These are phyloP conservation scores for Wickerhamiella shivajii DNA, from an alignment of 805 yeast genomes.

Conservation along the genomic window DNA sequence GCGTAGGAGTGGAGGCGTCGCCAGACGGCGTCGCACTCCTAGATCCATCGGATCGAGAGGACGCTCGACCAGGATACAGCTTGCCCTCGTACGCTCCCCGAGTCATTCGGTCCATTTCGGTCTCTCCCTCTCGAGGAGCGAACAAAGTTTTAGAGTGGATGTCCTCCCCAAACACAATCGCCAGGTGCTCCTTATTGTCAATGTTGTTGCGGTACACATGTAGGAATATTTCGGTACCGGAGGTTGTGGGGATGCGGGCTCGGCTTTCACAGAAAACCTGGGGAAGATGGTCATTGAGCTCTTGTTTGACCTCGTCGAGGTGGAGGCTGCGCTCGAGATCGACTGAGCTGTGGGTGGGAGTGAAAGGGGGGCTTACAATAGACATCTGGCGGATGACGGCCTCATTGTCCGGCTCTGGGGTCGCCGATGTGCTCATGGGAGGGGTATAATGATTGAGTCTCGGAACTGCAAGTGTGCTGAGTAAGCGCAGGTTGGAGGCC, in stretches of 20 bases:
- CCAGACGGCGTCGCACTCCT: too few species aligned
- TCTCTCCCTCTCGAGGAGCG: conserved; percentile 45
- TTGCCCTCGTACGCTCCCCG: conserved; percentile 94
- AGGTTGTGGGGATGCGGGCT: conserved; percentile 92
- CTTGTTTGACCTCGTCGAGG: neutral
- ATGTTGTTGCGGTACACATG: conserved; percentile 77
- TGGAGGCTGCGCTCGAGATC: conserved; percentile 6
- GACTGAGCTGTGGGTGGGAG: conserved; percentile 18
- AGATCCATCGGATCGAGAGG: too few species aligned
- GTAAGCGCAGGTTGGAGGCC: too few species aligned
- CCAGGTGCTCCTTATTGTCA: conserved; percentile 88
- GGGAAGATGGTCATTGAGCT: conserved; percentile 39
- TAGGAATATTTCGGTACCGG: conserved; percentile 84
- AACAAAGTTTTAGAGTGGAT: conserved; percentile 67
- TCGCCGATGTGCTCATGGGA: too few species aligned
- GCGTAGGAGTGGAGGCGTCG: neutral
- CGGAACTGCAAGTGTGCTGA: too few species aligned
- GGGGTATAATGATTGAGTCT: too few species aligned
- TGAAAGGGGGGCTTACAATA: conserved; percentile 25
- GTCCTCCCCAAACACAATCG: conserved; percentile 91
- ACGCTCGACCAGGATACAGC: conserved; percentile 65
- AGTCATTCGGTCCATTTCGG: conserved; percentile 93
- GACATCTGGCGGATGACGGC: too few species aligned
- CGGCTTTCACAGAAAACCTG: conserved; percentile 76
- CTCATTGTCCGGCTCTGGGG: too few species aligned